These are phyloP conservation scores for Alternaria sp. DNA, from an alignment of 2,329 filamentous ascomycete species.

Conservation along the genomic window DNA sequence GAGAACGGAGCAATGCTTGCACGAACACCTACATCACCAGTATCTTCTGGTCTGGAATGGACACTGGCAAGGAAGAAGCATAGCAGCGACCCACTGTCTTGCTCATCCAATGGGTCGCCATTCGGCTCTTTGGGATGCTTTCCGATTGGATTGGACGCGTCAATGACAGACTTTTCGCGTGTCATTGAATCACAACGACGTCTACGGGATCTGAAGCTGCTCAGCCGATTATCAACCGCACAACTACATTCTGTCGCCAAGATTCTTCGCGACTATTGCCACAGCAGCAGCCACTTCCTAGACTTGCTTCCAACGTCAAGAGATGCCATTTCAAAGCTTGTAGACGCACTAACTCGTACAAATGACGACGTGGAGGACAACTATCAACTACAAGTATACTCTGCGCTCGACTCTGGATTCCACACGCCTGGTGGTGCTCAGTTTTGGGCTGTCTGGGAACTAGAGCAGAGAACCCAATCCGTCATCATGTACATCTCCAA, in stretches of 20 bases:
- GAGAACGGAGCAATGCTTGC: slow-evolving; percentile 35
- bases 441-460: slow-evolving; percentile 47
- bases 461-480: slow-evolving; percentile 34
- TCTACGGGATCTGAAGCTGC: slow-evolving; percentile 37
- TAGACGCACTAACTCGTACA: slow-evolving; percentile 24
- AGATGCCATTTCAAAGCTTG: slow-evolving; percentile 33
- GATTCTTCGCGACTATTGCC: slow-evolving; percentile 21
- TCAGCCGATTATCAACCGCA: slow-evolving; percentile 31
- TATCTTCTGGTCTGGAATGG: slow-evolving; percentile 36
- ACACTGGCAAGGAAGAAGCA: slow-evolving; percentile 30
- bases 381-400: slow-evolving; percentile 40
- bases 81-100: slow-evolving; percentile 40
- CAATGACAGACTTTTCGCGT: slow-evolving; percentile 39
- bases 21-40: slow-evolving; percentile 21
- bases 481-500: slow-evolving; percentile 46
- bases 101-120: slow-evolving; percentile 33
- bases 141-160: slow-evolving; percentile 43
- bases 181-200: slow-evolving; percentile 42
- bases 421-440: slow-evolving; percentile 40
- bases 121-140: slow-evolving; percentile 44
- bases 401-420: slow-evolving; percentile 48
- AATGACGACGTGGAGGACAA: slow-evolving; percentile 37
- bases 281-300: slow-evolving; percentile 18
- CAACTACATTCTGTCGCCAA: slow-evolving; percentile 31
- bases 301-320: slow-evolving; percentile 28